Percentiles rank a stretch among this genome's conserved stretches.
phyloP scores from a whole-genome alignment of 2,329 filamentous ascomycete genomes.

The Trichothecium roseum region DNA sequence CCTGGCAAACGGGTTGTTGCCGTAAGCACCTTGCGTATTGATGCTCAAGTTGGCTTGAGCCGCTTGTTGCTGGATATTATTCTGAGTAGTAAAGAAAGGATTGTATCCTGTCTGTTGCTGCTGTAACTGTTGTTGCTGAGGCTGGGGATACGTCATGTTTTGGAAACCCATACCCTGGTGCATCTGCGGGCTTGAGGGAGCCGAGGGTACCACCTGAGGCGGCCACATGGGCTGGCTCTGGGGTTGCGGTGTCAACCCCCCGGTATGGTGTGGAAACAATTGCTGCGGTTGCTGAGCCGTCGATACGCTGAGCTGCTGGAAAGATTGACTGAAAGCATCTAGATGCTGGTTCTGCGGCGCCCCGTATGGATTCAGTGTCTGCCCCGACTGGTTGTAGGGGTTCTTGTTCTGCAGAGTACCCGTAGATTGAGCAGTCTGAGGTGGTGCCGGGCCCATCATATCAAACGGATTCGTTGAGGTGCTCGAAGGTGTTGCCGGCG shows the following conservation, averaged over 20 bases:
- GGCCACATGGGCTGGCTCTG: slow-evolving; percentile 28
- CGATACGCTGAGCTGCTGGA: slow-evolving; percentile 65
- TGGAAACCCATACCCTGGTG: slow-evolving; percentile 29
- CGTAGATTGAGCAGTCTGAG: slow-evolving; percentile 56
- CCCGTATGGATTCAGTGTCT: slow-evolving; percentile 62
- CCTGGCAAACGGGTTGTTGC: slow-evolving; percentile 37
- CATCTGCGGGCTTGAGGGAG: slow-evolving; percentile 27
- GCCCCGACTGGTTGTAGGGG: slow-evolving; percentile 28
- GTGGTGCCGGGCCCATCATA: slow-evolving; percentile 39
- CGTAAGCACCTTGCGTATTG: slow-evolving; percentile 25
- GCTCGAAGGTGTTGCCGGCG: slow-evolving; percentile 28
- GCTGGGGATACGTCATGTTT: slow-evolving; percentile 31
- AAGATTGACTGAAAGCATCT: slow-evolving; percentile 50
- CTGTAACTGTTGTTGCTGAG: slow-evolving; percentile 23
- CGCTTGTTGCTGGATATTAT: slow-evolving; percentile 15
- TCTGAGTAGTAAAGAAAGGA: slow-evolving; percentile 35
- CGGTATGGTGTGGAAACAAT: slow-evolving; percentile 68
- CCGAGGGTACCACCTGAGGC: slow-evolving; percentile 31
- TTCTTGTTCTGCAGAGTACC: slow-evolving; percentile 49
- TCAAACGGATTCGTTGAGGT: slow-evolving; percentile 60
- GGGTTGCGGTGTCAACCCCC: slow-evolving; percentile 38
- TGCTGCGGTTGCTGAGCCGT: slow-evolving; percentile 31
- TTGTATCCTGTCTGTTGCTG: slow-evolving; percentile 35
- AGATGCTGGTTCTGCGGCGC: slow-evolving; percentile 28
- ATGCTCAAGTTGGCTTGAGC: slow-evolving; percentile 27